phyloP scores from a whole-genome alignment of 805 yeast genomes.

The Lachancea cidri region DNA sequence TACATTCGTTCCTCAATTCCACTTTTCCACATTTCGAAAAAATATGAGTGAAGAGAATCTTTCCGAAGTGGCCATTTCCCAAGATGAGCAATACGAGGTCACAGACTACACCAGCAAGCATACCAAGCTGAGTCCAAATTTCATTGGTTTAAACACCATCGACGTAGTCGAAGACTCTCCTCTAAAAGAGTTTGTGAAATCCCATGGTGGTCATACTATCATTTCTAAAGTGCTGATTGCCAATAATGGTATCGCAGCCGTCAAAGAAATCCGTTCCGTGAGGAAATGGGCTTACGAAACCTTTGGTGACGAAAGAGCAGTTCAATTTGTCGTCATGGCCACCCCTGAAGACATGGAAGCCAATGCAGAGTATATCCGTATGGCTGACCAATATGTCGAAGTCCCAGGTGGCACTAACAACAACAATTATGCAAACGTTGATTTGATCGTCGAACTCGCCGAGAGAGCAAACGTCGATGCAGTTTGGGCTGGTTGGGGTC shows the following conservation, averaged over 20 bases:
- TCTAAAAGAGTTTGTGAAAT: slow-evolving; percentile 77
- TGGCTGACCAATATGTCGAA: slow-evolving; percentile 98
- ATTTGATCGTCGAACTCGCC: slow-evolving; percentile 92
- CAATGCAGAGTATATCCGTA: slow-evolving; percentile 94
- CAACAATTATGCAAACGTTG: slow-evolving; percentile 97
- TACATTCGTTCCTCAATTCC: not conserved
- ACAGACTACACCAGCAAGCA: slow-evolving; percentile 35
- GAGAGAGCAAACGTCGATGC: slow-evolving; percentile 96
- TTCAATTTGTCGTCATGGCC: slow-evolving; percentile 96
- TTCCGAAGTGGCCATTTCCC: slow-evolving; percentile 32
- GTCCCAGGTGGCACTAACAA: slow-evolving; percentile 99
- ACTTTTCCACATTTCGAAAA: not conserved
- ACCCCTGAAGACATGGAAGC: slow-evolving; percentile 98
- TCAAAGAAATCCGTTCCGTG: slow-evolving; percentile 93
- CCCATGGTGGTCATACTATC: slow-evolving; percentile 92
- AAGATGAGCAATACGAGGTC: slow-evolving; percentile 25
- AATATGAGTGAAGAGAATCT: slow-evolving; percentile 40
- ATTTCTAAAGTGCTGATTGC: slow-evolving; percentile 86
- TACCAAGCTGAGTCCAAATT: slow-evolving; percentile 57
- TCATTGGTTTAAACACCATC: slow-evolving; percentile 76
- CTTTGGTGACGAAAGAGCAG: slow-evolving; percentile 92
- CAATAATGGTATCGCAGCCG: slow-evolving; percentile 99
- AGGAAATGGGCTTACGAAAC: slow-evolving; percentile 99
- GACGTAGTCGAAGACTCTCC: slow-evolving; percentile 70
- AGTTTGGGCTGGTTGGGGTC: slow-evolving; percentile 99